phyloP scores from a whole-genome alignment of 2,329 filamentous ascomycete genomes.

The Pestalotiopsis sp. region DNA sequence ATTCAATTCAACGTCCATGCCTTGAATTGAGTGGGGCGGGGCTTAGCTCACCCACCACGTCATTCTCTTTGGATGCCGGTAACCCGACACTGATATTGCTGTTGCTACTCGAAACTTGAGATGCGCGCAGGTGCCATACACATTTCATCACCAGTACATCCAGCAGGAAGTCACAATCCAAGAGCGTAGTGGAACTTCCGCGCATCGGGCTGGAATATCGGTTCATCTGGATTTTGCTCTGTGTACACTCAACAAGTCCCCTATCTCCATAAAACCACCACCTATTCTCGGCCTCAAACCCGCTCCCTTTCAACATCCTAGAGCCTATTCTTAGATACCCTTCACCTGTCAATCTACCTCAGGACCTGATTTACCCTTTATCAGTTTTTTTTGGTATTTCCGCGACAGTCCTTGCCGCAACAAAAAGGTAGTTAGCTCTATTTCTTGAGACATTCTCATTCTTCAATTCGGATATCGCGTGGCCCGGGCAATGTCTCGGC shows the following conservation, averaged over 20 bases:
- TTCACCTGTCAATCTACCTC: not conserved
- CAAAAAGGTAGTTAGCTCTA: not conserved
- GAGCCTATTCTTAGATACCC: not conserved
- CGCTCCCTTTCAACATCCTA: not conserved
- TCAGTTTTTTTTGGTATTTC: not conserved
- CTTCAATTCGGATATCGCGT: not conserved
- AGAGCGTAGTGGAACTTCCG: not conserved
- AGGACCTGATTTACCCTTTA: no score
- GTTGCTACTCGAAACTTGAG: not conserved
- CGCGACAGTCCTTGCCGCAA: not conserved
- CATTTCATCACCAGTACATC: not conserved
- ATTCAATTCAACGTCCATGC: not conserved
- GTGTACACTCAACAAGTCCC: not conserved
- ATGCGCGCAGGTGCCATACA: not conserved
- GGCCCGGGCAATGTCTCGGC: not conserved
- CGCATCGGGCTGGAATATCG: not conserved
- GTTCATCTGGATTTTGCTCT: not conserved
- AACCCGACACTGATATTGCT: not conserved
- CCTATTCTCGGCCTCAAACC: not conserved
- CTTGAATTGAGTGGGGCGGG: not conserved
- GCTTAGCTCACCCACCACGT: not conserved
- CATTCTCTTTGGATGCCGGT: not conserved
- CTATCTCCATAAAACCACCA: not conserved
- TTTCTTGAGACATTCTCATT: not conserved
- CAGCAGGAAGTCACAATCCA: not conserved